phyloP scores from a whole-genome alignment of 148 eudicot genomes.

The Persicaria tinctoria region DNA sequence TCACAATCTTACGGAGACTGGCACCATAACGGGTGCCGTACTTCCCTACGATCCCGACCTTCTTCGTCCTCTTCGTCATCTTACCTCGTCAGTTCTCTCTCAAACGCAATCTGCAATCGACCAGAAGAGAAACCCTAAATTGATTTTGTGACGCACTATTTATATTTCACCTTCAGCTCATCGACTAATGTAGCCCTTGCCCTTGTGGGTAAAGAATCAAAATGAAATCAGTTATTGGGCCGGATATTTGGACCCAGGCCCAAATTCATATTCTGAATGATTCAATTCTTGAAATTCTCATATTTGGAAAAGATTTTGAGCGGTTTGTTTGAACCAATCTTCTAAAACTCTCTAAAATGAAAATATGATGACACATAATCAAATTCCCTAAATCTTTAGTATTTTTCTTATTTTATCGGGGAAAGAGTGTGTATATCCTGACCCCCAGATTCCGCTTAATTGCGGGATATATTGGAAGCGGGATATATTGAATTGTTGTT shows the following conservation, averaged over 20 bases:
- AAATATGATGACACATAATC: too few species aligned
- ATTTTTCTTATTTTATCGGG: too few species aligned
- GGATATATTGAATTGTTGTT: too few species aligned
- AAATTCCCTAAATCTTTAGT: too few species aligned
- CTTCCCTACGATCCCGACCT: slow-evolving; percentile 71
- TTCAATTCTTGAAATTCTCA: too few species aligned
- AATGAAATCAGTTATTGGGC: not conserved
- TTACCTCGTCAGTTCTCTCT: not conserved
- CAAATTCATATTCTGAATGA: too few species aligned
- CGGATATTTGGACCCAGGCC: not conserved
- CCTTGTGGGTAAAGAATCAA: not conserved
- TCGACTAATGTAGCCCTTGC: not conserved
- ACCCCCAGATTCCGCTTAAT: too few species aligned
- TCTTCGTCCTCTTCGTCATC: slow-evolving; percentile 69
- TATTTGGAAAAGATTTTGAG: too few species aligned
- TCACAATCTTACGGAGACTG: slow-evolving; percentile 88
- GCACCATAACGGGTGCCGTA: slow-evolving; percentile 95
- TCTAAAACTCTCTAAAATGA: too few species aligned
- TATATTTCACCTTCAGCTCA: not conserved
- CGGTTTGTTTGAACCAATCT: too few species aligned
- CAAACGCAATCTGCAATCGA: not conserved
- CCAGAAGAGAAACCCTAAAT: slow-evolving; percentile 5
- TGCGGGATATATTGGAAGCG: too few species aligned
- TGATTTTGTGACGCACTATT: not conserved
- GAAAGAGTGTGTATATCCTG: too few species aligned